Evolutionary conservation across 495 filamentous ascomycete genomes (phyloP), one percentile per base, ranked within the genome.

Genomic region (Polyplosphaeria fusca): DNA sequence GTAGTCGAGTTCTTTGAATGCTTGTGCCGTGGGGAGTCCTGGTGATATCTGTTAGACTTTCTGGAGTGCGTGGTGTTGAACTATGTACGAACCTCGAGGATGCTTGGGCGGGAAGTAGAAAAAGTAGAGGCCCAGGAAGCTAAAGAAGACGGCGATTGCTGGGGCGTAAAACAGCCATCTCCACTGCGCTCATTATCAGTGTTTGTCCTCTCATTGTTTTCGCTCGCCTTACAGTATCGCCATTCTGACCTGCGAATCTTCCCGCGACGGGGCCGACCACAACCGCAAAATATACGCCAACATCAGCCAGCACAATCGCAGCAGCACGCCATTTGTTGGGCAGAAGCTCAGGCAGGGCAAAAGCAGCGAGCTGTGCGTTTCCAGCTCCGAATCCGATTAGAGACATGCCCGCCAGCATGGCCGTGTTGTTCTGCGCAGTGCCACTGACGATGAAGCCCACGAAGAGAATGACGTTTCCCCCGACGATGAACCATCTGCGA

Each of bases 321-420:
- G 60, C 52, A 39, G 68, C 66, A 11, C 68, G 47, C 57, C 61
- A 70, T 52, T 68, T 72, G 58, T 70, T 69, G 3, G 70, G 70
- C 5, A 72, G 55, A 1, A 72, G 56, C 44, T 72, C 70, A 9
- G 70, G 66, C 2, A 72, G 47, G 1, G 64, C 68, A 55, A 71
- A 73, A 13, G 69, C 67, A 19, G 62, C 63, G 30, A 70, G 41
- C 40, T 63, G 59, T 2, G 23, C 20, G 25, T 51, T 50, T 44
- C 52, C 59, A 19, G 39, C 58, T 3, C 58, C 58, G 18, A 60
- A 60, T 4, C 58, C 58, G 28, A 45, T 55, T 12, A 55, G n/a
- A 18, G 58, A 42, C 12, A 47, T 38, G n/a, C 48, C 58, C 2
- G 42, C 54, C 11, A 63, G 18, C 27, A 63, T 40, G 12, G 60